These are phyloP conservation scores for Wickerhamiella brachini DNA, from an alignment of 805 yeast species.

Conservation along the genomic window DNA sequence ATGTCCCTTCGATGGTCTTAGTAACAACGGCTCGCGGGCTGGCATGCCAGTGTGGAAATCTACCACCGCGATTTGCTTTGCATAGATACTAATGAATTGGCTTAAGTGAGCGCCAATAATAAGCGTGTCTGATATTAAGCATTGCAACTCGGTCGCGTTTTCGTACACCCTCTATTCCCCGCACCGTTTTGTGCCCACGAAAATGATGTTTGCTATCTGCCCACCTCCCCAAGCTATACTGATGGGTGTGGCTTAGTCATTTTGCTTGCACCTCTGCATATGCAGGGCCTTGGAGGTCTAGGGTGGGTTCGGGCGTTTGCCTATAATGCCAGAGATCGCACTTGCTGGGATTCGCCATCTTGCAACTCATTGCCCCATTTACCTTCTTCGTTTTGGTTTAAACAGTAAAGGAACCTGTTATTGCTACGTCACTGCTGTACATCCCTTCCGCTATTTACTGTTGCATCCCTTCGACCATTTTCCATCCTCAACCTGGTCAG, in stretches of 20 bases:
- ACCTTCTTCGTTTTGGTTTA: not conserved
- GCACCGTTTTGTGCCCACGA: not conserved
- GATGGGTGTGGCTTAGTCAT: not conserved
- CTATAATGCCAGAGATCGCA: not conserved
- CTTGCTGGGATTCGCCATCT: not conserved
- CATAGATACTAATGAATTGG: too few species aligned
- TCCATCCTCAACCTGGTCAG: too few species aligned
- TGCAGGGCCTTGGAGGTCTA: not conserved
- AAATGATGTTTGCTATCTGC: not conserved
- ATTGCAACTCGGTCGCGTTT: too few species aligned
- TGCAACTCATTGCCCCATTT: not conserved
- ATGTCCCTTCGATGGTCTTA: not conserved
- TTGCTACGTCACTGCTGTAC: too few species aligned
- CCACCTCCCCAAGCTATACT: not conserved
- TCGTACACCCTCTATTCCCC: too few species aligned
- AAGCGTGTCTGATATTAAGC: too few species aligned
- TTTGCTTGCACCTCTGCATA: not conserved
- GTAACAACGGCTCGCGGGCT: not conserved
- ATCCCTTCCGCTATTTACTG: too few species aligned
- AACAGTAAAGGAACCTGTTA: too few species aligned
- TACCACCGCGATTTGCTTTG: not conserved
- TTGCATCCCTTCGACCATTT: too few species aligned
- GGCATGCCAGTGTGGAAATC: not conserved
- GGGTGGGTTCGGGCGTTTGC: not conserved
- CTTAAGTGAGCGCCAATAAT: too few species aligned